Conservation (phyloP, 495 filamentous ascomycete species). For the Pyrenopolyporus hunteri region DNA sequence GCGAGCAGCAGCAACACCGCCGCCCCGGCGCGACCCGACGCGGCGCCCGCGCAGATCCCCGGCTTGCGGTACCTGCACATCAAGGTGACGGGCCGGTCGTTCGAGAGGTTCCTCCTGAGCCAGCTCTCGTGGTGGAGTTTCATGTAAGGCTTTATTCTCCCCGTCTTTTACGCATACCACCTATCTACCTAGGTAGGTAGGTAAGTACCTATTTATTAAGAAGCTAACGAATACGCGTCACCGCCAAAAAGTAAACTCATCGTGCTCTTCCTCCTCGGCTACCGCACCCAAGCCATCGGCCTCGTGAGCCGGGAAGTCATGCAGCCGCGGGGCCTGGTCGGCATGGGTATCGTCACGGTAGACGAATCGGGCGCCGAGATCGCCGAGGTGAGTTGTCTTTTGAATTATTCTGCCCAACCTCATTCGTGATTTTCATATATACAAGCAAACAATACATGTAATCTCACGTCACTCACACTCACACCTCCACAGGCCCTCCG, state of each 20-base stretch:
- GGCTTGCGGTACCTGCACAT: slow-evolving; percentile 65
- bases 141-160: slow-evolving; percentile 49
- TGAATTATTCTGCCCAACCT: too few relatives aligned
- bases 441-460: too few relatives aligned
- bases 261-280: slow-evolving; percentile 65
- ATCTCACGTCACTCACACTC: too few relatives aligned
- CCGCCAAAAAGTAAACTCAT: slow-evolving; percentile 58
- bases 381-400: slow-evolving; percentile 47
- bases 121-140: slow-evolving; percentile 72
- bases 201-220: too few relatives aligned
- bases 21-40: slow-evolving; percentile 49
- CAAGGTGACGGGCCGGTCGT: slow-evolving; percentile 74
- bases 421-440: too few relatives aligned
- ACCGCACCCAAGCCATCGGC: slow-evolving; percentile 68
- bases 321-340: slow-evolving; percentile 67
- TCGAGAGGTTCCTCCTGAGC: slow-evolving; percentile 70
- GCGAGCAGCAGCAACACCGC: slow-evolving; percentile 38
- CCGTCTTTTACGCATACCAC: background rate
- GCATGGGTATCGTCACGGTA: slow-evolving; percentile 68
- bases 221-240: too few relatives aligned
- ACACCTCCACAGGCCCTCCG: too few relatives aligned
- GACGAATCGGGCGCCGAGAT: slow-evolving; percentile 69
- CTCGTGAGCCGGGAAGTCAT: slow-evolving; percentile 74
- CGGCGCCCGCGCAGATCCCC: slow-evolving; percentile 58
- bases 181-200: background rate